Percentiles rank a stretch among this genome's conserved stretches.
phyloP scores from a whole-genome alignment of 345 rosid genomes.

The Hirschfeldia incana region DNA sequence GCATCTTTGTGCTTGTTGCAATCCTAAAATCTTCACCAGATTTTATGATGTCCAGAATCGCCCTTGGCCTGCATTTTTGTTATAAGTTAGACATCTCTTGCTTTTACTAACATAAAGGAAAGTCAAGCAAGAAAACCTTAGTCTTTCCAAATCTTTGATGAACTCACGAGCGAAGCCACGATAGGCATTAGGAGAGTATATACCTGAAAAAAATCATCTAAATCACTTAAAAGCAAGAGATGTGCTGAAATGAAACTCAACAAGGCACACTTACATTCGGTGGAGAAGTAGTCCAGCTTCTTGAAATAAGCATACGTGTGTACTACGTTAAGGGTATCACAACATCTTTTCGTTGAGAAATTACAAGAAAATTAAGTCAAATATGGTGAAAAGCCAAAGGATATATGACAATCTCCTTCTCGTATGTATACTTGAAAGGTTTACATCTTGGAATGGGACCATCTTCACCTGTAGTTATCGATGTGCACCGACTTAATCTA shows the following conservation, averaged over 20 bases:
- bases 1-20: conserved; percentile 80
- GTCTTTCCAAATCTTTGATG: conserved; percentile 92
- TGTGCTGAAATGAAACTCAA: not conserved
- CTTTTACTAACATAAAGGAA: not conserved
- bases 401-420: conserved; percentile 98
- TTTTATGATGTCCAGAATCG: conserved; percentile 80
- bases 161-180: conserved; percentile 98
- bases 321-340: conserved; percentile 52
- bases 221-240: not conserved
- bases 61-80: conserved; percentile 68
- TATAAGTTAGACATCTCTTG: not conserved
- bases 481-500: conserved; percentile 88
- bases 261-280: conserved; percentile 72
- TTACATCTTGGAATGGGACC: conserved; percentile 97
- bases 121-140: conserved; percentile 48
- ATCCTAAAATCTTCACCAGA: conserved; percentile 89
- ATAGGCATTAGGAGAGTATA: conserved; percentile 93
- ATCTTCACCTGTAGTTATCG: conserved; percentile 90
- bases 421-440: conserved; percentile 92
- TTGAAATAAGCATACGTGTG: conserved; percentile 96
- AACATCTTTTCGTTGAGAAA: conserved; percentile 2
- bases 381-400: conserved; percentile 42
- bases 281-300: conserved; percentile 97
- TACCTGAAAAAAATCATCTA: conserved; percentile 53
- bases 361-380: not conserved